Evolutionary conservation across 2,329 filamentous ascomycete genomes (phyloP).

Genomic region (Dactylella cylindrospora): DNA sequence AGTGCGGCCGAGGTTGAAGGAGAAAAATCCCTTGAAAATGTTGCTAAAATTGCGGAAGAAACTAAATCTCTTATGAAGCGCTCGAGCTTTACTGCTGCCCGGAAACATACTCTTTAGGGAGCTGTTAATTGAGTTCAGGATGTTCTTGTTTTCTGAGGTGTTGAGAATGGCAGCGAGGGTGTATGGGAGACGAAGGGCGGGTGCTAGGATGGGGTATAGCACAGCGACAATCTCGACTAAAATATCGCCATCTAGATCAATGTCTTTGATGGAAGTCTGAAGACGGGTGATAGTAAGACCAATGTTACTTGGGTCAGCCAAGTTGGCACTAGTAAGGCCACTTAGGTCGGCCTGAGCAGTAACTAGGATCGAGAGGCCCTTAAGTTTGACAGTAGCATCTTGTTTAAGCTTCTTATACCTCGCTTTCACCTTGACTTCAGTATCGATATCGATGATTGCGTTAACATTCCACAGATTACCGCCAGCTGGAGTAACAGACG

Average conservation of each 20-base stretch:
- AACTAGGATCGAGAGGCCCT: slow-evolving; percentile 12
- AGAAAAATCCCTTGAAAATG: background rate
- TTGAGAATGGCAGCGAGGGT: slow-evolving; percentile 31
- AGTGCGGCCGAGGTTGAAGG: background rate
- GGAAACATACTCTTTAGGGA: too few relatives aligned
- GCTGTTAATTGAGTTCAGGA: slow-evolving; percentile 12
- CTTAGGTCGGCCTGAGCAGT: slow-evolving; percentile 16
- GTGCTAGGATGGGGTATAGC: slow-evolving; percentile 26
- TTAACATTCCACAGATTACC: slow-evolving; percentile 11
- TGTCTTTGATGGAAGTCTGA: slow-evolving; percentile 14
- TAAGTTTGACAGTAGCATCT: slow-evolving; percentile 14
- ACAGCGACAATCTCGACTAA: slow-evolving; percentile 29
- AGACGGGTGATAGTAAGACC: slow-evolving; percentile 21
- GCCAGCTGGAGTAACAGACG: slow-evolving; percentile 3
- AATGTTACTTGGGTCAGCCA: slow-evolving; percentile 4
- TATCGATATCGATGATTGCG: slow-evolving; percentile 23
- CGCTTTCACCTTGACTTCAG: slow-evolving; percentile 12
- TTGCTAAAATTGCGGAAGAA: background rate
- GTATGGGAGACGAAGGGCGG: slow-evolving; percentile 23
- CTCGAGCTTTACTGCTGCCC: too few relatives aligned
- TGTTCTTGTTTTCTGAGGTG: slow-evolving; percentile 23
- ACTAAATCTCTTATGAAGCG: too few relatives aligned
- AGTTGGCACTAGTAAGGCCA: background rate
- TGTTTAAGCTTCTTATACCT: slow-evolving; percentile 25
- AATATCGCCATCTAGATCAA: slow-evolving; percentile 29